Conservation (phyloP, 495 filamentous ascomycete genomes). For the Clavariopsis aquatica region DNA sequence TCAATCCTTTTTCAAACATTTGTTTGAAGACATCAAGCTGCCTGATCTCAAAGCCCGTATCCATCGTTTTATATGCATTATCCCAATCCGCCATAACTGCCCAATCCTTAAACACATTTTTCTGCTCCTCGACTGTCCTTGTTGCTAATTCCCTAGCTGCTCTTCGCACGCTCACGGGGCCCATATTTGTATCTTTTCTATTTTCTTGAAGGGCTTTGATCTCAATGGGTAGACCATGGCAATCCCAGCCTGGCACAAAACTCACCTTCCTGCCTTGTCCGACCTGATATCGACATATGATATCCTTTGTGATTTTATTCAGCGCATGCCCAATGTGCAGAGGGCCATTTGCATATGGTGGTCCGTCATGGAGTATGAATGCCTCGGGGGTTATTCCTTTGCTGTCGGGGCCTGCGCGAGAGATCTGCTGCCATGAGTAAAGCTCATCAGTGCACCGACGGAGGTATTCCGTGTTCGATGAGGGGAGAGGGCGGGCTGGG, state of each 20-base stretch:
- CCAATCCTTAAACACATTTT: constrained; percentile 76
- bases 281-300: constrained; percentile 78
- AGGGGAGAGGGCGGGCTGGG: constrained; percentile 51
- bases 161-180: constrained; percentile 59
- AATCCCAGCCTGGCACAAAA: constrained; percentile 98
- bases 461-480: constrained; percentile 57
- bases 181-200: constrained; percentile 40
- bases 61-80: constrained; percentile 89
- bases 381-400: constrained; percentile 12
- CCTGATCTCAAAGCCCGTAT: constrained; percentile 78
- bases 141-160: constrained; percentile 74
- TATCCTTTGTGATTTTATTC: constrained; percentile 97
- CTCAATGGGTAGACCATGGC: constrained; percentile 96
- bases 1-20: constrained; percentile 78
- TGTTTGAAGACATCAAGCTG: constrained; percentile 82
- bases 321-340: constrained; percentile 96
- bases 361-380: constrained; percentile 92
- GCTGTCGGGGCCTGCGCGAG: constrained; percentile 48
- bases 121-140: constrained; percentile 76
- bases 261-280: constrained; percentile 72
- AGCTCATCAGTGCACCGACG: constrained; percentile 80
- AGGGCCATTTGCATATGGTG: constrained; percentile 94
- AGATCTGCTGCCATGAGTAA: constrained; percentile 78
- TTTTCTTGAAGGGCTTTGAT: constrained; percentile 81
- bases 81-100: constrained; percentile 95